Conservation (phyloP, 371 early-diverging fungal genomes). For the Zopfochytrium polystomum region DNA sequence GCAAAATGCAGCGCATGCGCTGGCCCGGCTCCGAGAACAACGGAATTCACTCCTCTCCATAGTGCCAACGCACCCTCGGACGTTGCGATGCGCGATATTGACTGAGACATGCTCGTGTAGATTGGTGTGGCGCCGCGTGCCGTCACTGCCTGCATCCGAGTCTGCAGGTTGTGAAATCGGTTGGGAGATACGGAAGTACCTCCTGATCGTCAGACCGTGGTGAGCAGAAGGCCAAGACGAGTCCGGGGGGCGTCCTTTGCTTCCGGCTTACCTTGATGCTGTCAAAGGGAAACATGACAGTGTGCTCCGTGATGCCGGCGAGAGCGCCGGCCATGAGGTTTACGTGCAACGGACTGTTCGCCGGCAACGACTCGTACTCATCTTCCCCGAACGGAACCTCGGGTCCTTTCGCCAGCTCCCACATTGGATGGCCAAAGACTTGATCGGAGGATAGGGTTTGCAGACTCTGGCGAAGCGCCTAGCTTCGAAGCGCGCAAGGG, state of each 20-base stretch:
- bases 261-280: slow-evolving; percentile 90
- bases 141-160: slow-evolving; percentile 82
- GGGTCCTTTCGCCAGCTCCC: no score
- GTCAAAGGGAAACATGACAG: slow-evolving; percentile 93
- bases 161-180: slow-evolving; percentile 45
- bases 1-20: slow-evolving; percentile 96
- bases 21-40: slow-evolving; percentile 91
- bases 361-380: slow-evolving; percentile 89
- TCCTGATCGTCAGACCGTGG: background rate
- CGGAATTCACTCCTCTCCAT: slow-evolving; percentile 91
- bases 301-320: slow-evolving; percentile 95
- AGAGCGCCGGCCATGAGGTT: slow-evolving; percentile 90
- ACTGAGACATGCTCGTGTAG: slow-evolving; percentile 61
- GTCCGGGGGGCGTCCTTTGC: background rate
- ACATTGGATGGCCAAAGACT: no score
- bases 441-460: no score
- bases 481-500: no score
- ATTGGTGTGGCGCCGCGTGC: slow-evolving; percentile 56
- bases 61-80: slow-evolving; percentile 72
- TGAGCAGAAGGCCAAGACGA: background rate
- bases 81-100: slow-evolving; percentile 60
- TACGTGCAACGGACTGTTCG: slow-evolving; percentile 64
- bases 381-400: no score
- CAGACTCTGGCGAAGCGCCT: no score
- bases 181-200: background rate